phyloP scores from a whole-genome alignment of 2,329 filamentous ascomycete genomes.

The Leptographium radiaticola region DNA sequence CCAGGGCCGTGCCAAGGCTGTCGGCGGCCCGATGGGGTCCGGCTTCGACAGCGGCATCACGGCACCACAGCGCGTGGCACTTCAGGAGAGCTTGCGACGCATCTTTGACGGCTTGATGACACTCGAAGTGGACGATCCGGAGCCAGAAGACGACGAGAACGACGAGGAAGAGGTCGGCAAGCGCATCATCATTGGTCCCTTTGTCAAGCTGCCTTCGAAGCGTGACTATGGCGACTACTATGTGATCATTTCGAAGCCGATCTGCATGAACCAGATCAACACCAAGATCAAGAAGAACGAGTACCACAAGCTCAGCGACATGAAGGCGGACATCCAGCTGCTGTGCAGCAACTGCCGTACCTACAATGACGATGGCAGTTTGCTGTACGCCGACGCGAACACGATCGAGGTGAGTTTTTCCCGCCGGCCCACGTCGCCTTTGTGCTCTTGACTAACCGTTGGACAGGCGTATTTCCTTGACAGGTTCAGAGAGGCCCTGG shows the following conservation, averaged over 20 bases:
- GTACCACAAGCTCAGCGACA: constrained; percentile 67
- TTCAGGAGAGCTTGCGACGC: constrained; percentile 66
- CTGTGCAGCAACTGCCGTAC: constrained; percentile 86
- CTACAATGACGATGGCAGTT: constrained; percentile 92
- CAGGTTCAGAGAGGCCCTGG: constrained; percentile 29
- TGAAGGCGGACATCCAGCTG: constrained; percentile 69
- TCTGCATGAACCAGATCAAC: constrained; percentile 91
- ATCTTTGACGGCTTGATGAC: constrained; percentile 73
- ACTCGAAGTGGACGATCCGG: constrained; percentile 64
- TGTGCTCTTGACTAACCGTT: background rate
- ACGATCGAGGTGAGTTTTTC: constrained; percentile 70
- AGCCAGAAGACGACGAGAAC: constrained; percentile 35
- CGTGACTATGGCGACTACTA: constrained; percentile 93
- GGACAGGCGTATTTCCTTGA: constrained; percentile 42
- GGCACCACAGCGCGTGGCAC: constrained; percentile 55
- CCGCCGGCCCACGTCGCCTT: background rate
- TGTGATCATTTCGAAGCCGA: constrained; percentile 78
- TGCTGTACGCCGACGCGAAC: constrained; percentile 85
- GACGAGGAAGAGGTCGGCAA: constrained; percentile 46
- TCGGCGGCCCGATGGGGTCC: constrained; percentile 12
- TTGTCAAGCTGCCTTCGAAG: constrained; percentile 82
- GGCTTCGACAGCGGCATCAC: constrained; percentile 43
- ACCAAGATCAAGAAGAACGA: constrained; percentile 94
- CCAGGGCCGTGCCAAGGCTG: constrained; percentile 54
- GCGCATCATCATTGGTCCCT: constrained; percentile 83